A percentile compares a stretch with the other conserved stretches of the same genome.
These are phyloP conservation scores for Trametes punicea DNA, from an alignment of 768 basidiomycete genomes.

Conservation along the genomic window DNA sequence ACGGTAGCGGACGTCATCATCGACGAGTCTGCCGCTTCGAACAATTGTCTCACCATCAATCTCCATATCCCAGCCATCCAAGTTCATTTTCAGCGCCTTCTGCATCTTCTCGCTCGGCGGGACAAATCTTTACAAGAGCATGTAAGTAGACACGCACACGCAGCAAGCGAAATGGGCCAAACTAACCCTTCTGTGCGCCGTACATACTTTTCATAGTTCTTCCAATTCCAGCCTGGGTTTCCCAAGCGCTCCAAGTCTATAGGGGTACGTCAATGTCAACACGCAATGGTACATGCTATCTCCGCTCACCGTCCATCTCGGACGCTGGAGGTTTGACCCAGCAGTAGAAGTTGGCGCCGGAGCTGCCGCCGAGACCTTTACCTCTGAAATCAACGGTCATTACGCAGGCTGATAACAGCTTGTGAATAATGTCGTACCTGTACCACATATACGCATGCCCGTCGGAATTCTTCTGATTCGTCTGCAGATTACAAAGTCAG, in stretches of 20 bases:
- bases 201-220: conserved; percentile 28
- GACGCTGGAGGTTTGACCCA: conserved; percentile 29
- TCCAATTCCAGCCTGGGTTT: conserved; percentile 56
- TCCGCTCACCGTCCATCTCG: conserved; percentile 30
- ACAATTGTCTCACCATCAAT: background rate
- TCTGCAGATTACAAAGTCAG: background rate
- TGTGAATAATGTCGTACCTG: background rate
- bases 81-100: background rate
- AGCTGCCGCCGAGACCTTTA: conserved; percentile 37
- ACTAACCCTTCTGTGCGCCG: conserved; percentile 31
- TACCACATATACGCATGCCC: background rate
- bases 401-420: background rate
- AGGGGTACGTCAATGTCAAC: too few relatives aligned
- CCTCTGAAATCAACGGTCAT: background rate
- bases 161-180: background rate
- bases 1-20: background rate
- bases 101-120: background rate
- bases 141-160: background rate
- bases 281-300: too few relatives aligned
- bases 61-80: background rate
- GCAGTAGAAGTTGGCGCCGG: conserved; percentile 41
- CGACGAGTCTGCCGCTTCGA: too few relatives aligned
- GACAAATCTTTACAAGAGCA: background rate
- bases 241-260: conserved; percentile 44
- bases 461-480: background rate